Conservation (phyloP, 768 basidiomycete genomes). For the Mycena amicta region DNA sequence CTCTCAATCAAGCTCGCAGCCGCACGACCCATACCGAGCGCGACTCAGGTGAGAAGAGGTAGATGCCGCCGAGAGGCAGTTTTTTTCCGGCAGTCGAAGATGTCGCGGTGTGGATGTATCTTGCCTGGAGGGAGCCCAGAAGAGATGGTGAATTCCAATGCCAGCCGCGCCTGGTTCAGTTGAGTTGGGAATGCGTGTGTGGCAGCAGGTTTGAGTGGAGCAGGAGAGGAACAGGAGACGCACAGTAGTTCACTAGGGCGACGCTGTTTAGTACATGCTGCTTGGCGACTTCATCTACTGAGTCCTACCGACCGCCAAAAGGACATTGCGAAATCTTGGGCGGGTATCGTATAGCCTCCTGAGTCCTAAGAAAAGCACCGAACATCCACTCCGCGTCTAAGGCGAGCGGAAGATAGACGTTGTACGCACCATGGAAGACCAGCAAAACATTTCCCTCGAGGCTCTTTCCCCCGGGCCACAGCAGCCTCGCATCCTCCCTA, state of each 20-base stretch:
- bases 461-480: conserved; percentile 37
- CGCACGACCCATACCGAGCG: too few relatives aligned
- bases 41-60: too few relatives aligned
- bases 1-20: too few relatives aligned
- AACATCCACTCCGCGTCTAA: not conserved
- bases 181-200: conserved; percentile 38
- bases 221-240: not conserved
- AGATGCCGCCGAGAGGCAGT: too few relatives aligned
- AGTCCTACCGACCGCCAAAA: conserved; percentile 37
- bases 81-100: too few relatives aligned
- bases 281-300: conserved; percentile 9
- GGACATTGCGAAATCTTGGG: conserved; percentile 19
- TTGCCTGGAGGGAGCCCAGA: conserved; percentile 31
- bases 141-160: conserved; percentile 34
- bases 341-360: too few relatives aligned
- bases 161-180: conserved; percentile 32
- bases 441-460: conserved; percentile 33
- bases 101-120: conserved; percentile 37
- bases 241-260: not conserved
- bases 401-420: not conserved
- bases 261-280: conserved; percentile 6
- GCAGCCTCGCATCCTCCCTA: conserved; percentile 19
- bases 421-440: conserved; percentile 33
- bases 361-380: conserved; percentile 27
- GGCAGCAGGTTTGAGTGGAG: conserved; percentile 23